These are phyloP conservation scores for Alternaria triticimaculans DNA, from an alignment of 2,329 filamentous ascomycete genomes.

Conservation along the genomic window DNA sequence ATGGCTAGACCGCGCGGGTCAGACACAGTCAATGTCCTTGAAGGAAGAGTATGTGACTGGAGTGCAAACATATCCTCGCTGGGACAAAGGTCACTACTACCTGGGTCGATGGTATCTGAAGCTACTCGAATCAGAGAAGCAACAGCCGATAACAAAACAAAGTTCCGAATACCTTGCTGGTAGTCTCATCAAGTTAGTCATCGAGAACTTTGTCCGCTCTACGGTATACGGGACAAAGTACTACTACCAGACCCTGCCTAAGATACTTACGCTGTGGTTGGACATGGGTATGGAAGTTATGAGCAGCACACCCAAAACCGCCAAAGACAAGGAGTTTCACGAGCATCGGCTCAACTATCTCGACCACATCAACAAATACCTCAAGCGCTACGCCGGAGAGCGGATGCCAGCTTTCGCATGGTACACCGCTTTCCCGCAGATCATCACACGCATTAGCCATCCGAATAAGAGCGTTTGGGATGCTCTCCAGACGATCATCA, in stretches of 20 bases:
- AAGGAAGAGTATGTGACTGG: slow-evolving; percentile 77
- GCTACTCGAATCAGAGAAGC: slow-evolving; percentile 85
- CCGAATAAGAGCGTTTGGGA: slow-evolving; percentile 79
- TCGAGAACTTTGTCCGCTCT: slow-evolving; percentile 91
- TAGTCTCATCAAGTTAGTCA: slow-evolving; percentile 84
- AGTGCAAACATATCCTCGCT: slow-evolving; percentile 70
- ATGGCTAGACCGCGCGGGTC: slow-evolving; percentile 94
- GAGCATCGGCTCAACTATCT: slow-evolving; percentile 39
- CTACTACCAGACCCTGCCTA: slow-evolving; percentile 90
- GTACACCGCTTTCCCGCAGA: slow-evolving; percentile 85
- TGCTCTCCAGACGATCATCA: slow-evolving; percentile 77
- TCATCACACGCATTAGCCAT: slow-evolving; percentile 95
- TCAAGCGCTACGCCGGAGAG: slow-evolving; percentile 75
- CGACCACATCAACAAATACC: slow-evolving; percentile 63
- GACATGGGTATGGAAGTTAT: slow-evolving; percentile 80
- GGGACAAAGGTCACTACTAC: slow-evolving; percentile 98
- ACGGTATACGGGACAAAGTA: slow-evolving; percentile 92
- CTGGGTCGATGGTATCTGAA: slow-evolving; percentile 98
- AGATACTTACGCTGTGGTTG: slow-evolving; percentile 91
- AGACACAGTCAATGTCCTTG: slow-evolving; percentile 83
- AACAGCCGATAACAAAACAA: slow-evolving; percentile 76
- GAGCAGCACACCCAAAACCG: slow-evolving; percentile 25
- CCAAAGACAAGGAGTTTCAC: slow-evolving; percentile 40
- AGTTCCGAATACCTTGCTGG: slow-evolving; percentile 66
- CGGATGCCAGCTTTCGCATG: slow-evolving; percentile 78